These are phyloP conservation scores for Penicillium freii DNA, from an alignment of 2,329 filamentous ascomycete species.

Conservation along the genomic window DNA sequence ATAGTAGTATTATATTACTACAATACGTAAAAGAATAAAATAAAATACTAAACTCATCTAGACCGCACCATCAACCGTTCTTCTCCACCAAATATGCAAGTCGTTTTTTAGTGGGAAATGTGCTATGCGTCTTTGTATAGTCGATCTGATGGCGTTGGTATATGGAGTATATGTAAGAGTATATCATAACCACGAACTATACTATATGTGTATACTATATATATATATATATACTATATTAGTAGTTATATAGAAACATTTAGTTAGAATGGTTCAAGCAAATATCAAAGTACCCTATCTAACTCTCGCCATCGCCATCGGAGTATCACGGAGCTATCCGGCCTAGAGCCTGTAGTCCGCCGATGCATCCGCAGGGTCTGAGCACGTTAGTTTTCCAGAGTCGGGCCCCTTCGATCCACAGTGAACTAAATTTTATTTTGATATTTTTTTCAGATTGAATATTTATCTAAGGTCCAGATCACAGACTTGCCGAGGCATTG, in stretches of 20 bases:
- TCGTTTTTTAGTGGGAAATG: not conserved
- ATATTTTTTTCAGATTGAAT: too few species aligned
- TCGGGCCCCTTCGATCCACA: not conserved
- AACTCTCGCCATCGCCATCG: not conserved
- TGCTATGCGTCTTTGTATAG: not conserved
- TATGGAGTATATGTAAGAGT: not conserved
- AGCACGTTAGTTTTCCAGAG: not conserved
- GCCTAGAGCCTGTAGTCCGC: not conserved
- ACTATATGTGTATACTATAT: too few species aligned
- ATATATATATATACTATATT: too few species aligned
- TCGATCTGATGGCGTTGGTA: not conserved
- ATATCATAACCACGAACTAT: too few species aligned
- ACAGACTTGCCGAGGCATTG: too few species aligned
- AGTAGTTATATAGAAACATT: too few species aligned
- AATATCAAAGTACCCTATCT: too few species aligned
- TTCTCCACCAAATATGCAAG: conserved; percentile 9
- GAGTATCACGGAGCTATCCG: not conserved
- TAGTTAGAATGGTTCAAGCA: too few species aligned
- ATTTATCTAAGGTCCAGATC: too few species aligned
- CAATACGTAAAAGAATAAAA: not conserved
- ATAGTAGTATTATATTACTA: not conserved
- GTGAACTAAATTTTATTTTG: too few species aligned
- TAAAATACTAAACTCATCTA: not conserved
- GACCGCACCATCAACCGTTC: conserved; percentile 5
- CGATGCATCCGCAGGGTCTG: not conserved